Conservation (phyloP, 73 alveolate genomes). For the Tetrahymena elliotti region DNA sequence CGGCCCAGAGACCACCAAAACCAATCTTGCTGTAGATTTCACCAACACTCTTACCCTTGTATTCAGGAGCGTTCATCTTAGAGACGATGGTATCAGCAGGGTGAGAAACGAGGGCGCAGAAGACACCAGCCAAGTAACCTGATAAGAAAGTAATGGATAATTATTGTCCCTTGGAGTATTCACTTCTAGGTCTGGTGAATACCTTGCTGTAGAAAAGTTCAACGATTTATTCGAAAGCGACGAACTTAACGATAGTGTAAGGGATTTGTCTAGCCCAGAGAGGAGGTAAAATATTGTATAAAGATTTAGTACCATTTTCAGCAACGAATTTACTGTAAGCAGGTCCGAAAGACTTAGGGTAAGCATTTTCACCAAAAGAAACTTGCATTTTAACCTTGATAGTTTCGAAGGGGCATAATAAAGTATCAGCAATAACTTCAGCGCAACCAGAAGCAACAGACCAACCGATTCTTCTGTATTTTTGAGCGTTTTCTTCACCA, state of each 20-base stretch:
- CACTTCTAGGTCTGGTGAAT: constrained; percentile 51
- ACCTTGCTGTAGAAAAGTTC: constrained; percentile 58
- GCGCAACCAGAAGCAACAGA: constrained; percentile 79
- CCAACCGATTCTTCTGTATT: constrained; percentile 77
- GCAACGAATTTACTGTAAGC: neutral
- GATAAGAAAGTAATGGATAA: constrained; percentile 69
- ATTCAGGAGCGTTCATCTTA: constrained; percentile 46
- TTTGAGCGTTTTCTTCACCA: constrained; percentile 73
- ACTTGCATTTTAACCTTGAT: constrained; percentile 83
- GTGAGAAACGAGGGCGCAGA: constrained; percentile 82
- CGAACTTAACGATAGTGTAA: constrained; percentile 87
- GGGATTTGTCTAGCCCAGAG: constrained; percentile 88
- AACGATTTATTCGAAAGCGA: constrained; percentile 78
- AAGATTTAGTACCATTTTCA: neutral
- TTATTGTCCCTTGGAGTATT: constrained; percentile 61
- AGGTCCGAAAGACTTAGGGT: neutral
- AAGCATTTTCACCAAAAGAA: neutral
- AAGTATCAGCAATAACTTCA: constrained; percentile 78
- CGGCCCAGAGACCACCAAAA: constrained; percentile 72
- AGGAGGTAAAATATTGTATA: constrained; percentile 78
- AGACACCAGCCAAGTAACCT: constrained; percentile 81
- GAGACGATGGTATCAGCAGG: constrained; percentile 86
- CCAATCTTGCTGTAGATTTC: constrained; percentile 60
- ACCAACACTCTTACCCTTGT: constrained; percentile 42
- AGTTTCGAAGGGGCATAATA: constrained; percentile 82